These are phyloP conservation scores for Trichoderma asperellum DNA, from an alignment of 2,329 filamentous ascomycete genomes.

Conservation along the genomic window DNA sequence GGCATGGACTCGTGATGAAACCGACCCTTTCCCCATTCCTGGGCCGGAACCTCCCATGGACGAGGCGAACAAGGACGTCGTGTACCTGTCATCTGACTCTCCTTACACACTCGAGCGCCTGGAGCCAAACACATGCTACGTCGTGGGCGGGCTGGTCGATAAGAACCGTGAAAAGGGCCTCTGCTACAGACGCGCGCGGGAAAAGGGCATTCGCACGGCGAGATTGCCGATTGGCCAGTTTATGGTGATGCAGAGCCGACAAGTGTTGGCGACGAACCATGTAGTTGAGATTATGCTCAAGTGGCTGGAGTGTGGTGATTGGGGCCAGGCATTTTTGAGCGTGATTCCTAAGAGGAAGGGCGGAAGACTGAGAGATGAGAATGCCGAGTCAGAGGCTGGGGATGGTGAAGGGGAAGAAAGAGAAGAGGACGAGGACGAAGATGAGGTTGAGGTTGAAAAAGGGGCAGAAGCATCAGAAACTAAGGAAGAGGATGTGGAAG, in stretches of 20 bases:
- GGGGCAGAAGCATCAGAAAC: constrained; percentile 10
- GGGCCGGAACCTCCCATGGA: constrained; percentile 41
- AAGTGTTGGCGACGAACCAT: constrained; percentile 91
- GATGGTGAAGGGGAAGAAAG: constrained; percentile 36
- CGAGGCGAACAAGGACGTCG: constrained; percentile 54
- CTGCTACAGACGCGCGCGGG: constrained; percentile 80
- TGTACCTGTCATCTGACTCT: constrained; percentile 94
- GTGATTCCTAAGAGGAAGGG: constrained; percentile 93
- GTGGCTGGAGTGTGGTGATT: constrained; percentile 89
- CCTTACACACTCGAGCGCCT: constrained; percentile 79
- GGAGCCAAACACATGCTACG: constrained; percentile 86
- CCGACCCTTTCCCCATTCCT: constrained; percentile 41
- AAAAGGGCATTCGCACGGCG: constrained; percentile 80
- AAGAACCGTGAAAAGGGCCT: constrained; percentile 95
- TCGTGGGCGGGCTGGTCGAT: constrained; percentile 93
- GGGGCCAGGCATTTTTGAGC: constrained; percentile 84
- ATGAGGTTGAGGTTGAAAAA: constrained; percentile 16
- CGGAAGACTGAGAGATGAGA: constrained; percentile 62
- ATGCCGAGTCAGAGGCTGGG: constrained; percentile 32
- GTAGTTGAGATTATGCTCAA: constrained; percentile 95
- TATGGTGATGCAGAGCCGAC: constrained; percentile 84
- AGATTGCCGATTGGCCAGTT: constrained; percentile 95
- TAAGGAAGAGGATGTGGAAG: not conserved
- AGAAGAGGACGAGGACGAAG: constrained; percentile 30
- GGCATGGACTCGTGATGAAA: constrained; percentile 41